Percentiles rank a stretch among this genome's conserved stretches.
phyloP scores from a whole-genome alignment of 2,329 filamentous ascomycete genomes.

The Plenodomus biglobosus region DNA sequence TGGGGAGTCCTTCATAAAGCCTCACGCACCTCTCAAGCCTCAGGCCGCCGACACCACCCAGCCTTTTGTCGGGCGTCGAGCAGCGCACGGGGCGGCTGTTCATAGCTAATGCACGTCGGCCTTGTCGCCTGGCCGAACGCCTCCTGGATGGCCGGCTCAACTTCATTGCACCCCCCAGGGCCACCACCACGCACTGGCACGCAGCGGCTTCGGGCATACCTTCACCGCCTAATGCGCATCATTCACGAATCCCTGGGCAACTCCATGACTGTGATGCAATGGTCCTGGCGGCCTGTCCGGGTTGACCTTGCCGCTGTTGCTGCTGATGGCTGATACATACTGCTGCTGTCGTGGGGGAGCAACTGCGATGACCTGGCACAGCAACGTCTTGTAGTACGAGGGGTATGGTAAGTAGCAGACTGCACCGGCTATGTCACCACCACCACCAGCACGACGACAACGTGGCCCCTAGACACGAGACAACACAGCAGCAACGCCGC shows the following conservation, averaged over 20 bases:
- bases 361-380: constrained; percentile 5
- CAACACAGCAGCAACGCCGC: constrained; percentile 36
- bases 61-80: constrained; percentile 29
- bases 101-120: constrained; percentile 43
- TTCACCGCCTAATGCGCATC: constrained; percentile 43
- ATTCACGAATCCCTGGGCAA: constrained; percentile 24
- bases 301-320: constrained; percentile 1
- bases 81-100: constrained; percentile 40
- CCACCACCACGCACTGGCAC: constrained; percentile 19
- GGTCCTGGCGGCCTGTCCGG: constrained; percentile 20
- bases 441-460: constrained; percentile 23
- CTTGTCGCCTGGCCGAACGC: constrained; percentile 34
- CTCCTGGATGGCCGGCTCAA: constrained; percentile 30
- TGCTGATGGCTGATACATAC: no score
- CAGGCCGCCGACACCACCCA: constrained; percentile 18
- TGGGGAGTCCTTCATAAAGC: constrained; percentile 24
- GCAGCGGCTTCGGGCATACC: constrained; percentile 29
- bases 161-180: no score
- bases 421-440: constrained; percentile 6
- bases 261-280: constrained; percentile 24
- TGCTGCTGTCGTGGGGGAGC: no score
- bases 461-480: constrained; percentile 36
- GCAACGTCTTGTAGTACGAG: constrained; percentile 19
- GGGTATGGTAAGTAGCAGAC: no score
- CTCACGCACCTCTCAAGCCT: constrained; percentile 9